Conservation (phyloP, 148 eudicot genomes). For the Silene conica region DNA sequence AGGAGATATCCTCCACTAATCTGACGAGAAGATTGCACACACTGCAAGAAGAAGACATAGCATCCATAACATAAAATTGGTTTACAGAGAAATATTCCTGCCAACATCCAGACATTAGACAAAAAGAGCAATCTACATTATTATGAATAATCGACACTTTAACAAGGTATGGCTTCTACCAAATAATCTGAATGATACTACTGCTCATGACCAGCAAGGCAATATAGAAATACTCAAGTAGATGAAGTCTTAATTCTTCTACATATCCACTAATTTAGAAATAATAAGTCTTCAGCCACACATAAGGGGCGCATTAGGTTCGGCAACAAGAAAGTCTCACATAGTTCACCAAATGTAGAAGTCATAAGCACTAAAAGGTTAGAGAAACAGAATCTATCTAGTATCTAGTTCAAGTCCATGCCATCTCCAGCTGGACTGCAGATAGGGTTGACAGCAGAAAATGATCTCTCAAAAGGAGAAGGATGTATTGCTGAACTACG, state of each 20-base stretch:
- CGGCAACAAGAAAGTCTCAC: constrained; percentile 30
- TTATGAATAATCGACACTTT: background rate
- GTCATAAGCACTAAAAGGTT: constrained; percentile 22
- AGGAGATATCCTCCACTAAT: background rate
- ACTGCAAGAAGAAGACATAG: constrained; percentile 12
- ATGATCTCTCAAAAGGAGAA: constrained; percentile 91
- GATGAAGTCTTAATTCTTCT: constrained; percentile 29
- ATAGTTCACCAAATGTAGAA: constrained; percentile 26
- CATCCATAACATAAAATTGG: background rate
- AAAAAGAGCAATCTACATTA: background rate
- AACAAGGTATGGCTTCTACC: constrained; percentile 8
- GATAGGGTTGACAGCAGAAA: constrained; percentile 79
- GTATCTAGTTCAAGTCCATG: constrained; percentile 92
- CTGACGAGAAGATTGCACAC: background rate
- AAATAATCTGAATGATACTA: constrained; percentile 8
- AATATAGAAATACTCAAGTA: constrained; percentile 15
- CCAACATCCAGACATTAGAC: background rate
- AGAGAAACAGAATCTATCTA: constrained; percentile 25
- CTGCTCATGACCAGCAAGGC: constrained; percentile 1
- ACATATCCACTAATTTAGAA: constrained; percentile 29
- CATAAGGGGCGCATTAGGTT: constrained; percentile 33
- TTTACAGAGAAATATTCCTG: background rate
- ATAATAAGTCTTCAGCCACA: constrained; percentile 27
- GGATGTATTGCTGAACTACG: constrained; percentile 59
- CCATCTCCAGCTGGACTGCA: constrained; percentile 94